A percentile compares a stretch with the other conserved stretches of the same genome.
Evolutionary conservation across 176 grass and related monocot genomes (phyloP).

Genomic region (Eragrostis nindensis): DNA sequence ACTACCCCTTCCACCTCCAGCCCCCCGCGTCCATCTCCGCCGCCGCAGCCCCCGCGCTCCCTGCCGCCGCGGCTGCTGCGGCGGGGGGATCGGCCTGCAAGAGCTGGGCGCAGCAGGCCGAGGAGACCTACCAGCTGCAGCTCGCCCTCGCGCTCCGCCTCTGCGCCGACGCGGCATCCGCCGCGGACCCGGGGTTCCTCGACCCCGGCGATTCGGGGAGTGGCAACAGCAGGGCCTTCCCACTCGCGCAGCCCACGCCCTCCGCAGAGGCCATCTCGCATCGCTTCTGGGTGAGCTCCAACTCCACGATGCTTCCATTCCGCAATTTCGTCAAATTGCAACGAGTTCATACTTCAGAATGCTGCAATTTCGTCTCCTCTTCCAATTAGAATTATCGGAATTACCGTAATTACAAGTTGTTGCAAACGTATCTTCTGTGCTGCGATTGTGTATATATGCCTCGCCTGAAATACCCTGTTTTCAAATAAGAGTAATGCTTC

Average conservation of each 20-base stretch:
- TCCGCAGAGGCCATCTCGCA: conserved; percentile 72
- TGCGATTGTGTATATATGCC: neutral
- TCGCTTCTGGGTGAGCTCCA: conserved; percentile 90
- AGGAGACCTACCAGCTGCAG: conserved; percentile 98
- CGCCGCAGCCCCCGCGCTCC: neutral
- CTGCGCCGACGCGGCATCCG: conserved; percentile 73
- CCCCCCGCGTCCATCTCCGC: conserved; percentile 3
- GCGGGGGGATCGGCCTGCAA: conserved; percentile 52
- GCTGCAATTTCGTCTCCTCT: neutral
- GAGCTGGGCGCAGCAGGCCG: conserved; percentile 99
- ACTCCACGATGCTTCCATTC: no score
- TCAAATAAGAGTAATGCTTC: neutral
- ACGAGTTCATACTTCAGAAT: neutral
- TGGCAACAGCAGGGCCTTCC: conserved; percentile 41
- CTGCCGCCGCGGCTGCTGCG: neutral
- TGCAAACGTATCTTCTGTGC: neutral
- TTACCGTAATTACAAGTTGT: no score
- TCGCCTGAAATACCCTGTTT: neutral
- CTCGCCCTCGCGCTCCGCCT: conserved; percentile 89
- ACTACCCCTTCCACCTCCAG: conserved; percentile 56
- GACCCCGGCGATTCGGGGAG: conserved; percentile 44
- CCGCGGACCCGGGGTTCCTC: conserved; percentile 78
- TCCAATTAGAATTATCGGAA: neutral
- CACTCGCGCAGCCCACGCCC: conserved; percentile 41
- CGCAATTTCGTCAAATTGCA: no score